Conservation (phyloP, 2,329 filamentous ascomycete genomes). For the Hypocreales sp. region DNA sequence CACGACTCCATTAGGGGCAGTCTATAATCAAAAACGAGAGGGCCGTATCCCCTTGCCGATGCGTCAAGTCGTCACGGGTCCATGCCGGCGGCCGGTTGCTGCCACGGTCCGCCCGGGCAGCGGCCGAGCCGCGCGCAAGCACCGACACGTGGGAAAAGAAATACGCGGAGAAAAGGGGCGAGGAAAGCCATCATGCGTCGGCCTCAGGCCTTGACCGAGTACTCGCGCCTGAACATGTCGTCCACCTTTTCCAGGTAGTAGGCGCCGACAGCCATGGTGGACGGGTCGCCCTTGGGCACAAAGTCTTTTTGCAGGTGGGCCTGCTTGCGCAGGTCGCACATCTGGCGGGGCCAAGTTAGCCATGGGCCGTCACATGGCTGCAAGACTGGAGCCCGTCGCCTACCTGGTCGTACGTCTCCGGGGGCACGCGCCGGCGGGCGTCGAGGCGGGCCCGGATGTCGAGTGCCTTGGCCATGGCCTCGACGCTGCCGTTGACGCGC, state of each 20-base stretch:
- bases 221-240: conserved; percentile 74
- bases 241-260: conserved; percentile 74
- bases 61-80: no score
- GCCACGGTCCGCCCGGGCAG: no score
- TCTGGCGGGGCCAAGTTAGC: conserved; percentile 26
- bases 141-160: no score
- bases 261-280: conserved; percentile 48
- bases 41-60: no score
- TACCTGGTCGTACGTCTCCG: conserved; percentile 59
- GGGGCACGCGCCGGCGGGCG: conserved; percentile 48
- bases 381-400: no score
- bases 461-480: conserved; percentile 49
- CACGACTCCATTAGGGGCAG: no score
- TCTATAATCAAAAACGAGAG: no score
- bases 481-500: conserved; percentile 56
- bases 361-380: no score
- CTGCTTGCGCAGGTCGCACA: conserved; percentile 69
- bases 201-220: conserved; percentile 57
- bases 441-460: conserved; percentile 55
- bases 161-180: no score
- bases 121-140: no score
- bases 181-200: no score
- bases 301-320: conserved; percentile 73
- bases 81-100: no score
- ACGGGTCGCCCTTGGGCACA: conserved; percentile 50